A percentile compares a stretch with the other conserved stretches of the same genome.
These are phyloP conservation scores for Mortierella sp. DNA, from an alignment of 371 early-diverging fungal genomes.

Conservation along the genomic window DNA sequence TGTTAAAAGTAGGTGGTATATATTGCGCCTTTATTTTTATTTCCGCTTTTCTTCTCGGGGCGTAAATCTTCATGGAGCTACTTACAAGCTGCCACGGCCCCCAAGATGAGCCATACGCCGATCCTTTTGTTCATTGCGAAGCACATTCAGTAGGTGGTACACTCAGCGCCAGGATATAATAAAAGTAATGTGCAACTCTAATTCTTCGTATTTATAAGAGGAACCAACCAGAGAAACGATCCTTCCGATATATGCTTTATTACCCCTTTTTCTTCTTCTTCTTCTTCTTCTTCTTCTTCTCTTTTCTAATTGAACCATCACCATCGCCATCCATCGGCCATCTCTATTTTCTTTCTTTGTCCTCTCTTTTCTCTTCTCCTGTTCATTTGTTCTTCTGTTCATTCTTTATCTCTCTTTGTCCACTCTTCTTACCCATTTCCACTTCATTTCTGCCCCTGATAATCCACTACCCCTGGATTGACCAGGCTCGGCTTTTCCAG, in stretches of 20 bases:
- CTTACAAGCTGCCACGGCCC: neutral
- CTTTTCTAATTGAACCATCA: neutral
- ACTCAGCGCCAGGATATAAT: neutral
- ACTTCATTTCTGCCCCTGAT: too few species aligned
- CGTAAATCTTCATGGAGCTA: neutral
- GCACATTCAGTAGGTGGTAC: neutral
- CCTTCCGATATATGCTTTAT: neutral
- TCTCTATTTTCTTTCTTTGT: slow-evolving; percentile 3
- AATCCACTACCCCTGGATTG: neutral
- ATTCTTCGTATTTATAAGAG: neutral
- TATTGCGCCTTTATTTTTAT: neutral
- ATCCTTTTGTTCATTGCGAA: neutral
- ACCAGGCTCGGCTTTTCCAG: neutral
- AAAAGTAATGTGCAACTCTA: neutral
- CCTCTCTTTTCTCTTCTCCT: neutral
- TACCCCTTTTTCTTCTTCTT: too few species aligned
- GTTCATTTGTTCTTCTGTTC: too few species aligned
- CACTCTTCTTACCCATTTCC: neutral
- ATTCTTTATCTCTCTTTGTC: too few species aligned
- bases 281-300: neutral
- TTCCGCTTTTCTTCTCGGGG: neutral
- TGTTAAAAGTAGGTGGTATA: too few species aligned
- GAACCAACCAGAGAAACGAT: neutral
- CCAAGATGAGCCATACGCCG: neutral
- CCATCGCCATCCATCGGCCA: neutral